These are phyloP conservation scores for Hawksworthiomyces lignivorus DNA, from an alignment of 2,329 filamentous ascomycete species.

Conservation along the genomic window DNA sequence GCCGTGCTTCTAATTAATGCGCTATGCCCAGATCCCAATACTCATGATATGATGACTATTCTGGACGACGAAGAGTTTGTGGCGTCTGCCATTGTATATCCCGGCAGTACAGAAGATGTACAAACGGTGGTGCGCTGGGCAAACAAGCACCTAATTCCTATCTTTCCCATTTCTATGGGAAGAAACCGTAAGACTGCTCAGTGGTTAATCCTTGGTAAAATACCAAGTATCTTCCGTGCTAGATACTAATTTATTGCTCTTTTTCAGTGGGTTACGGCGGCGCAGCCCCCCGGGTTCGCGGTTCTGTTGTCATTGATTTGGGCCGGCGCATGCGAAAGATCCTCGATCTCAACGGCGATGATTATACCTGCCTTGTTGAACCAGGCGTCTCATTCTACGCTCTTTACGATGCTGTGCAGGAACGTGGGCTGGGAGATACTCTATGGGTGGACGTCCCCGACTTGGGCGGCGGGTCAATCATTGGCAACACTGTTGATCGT, in stretches of 20 bases:
- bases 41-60: slow-evolving; percentile 34
- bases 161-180: slow-evolving; percentile 30
- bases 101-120: slow-evolving; percentile 23
- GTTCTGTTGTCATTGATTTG: slow-evolving; percentile 34
- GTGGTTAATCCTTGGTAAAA: too few species aligned
- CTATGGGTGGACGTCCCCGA: slow-evolving; percentile 37
- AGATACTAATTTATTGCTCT: too few species aligned
- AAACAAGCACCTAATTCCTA: slow-evolving; percentile 27
- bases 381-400: slow-evolving; percentile 33
- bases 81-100: slow-evolving; percentile 33
- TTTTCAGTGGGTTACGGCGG: slow-evolving; percentile 33
- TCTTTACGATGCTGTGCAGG: slow-evolving; percentile 29
- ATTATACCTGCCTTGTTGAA: slow-evolving; percentile 33
- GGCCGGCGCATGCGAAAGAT: slow-evolving; percentile 33
- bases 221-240: too few species aligned
- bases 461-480: slow-evolving; percentile 35
- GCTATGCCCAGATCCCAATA: slow-evolving; percentile 25
- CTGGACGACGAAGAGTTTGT: slow-evolving; percentile 38
- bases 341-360: slow-evolving; percentile 29
- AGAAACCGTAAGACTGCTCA: slow-evolving; percentile 25
- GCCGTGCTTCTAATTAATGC: neutral
- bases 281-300: slow-evolving; percentile 33
- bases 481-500: slow-evolving; percentile 39
- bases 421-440: slow-evolving; percentile 24
- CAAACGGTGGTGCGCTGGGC: slow-evolving; percentile 25